Evolutionary conservation across 352 stramenopile genomes (phyloP), one percentile per base, ranked within the genome.

Genomic region (Phytophthora ramorum): DNA sequence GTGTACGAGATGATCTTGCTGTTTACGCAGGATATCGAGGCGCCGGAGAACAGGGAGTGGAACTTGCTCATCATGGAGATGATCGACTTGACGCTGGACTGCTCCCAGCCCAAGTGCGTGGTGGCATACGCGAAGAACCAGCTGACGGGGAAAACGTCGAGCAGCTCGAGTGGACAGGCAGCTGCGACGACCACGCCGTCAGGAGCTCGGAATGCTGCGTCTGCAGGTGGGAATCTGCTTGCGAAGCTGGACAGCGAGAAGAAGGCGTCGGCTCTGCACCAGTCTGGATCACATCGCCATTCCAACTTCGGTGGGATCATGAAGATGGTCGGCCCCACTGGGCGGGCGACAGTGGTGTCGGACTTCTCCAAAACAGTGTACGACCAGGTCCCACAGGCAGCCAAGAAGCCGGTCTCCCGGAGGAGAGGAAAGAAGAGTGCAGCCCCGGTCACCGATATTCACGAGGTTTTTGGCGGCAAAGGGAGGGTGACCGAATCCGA

Each of bases 61-160:
- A 95, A 96, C 45, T 45, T 97, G 60, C 53, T 97, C 6, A 83
- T 97, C 37, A 93, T 97, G 87, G 89, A 97, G 66, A 95, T 97
- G 75, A 71, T 97, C 20, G 85, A 93, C 56, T 73, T 96, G 40
- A 93, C 88, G 17, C 71, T 96, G 0, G 73, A 81, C 44, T 90
- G 83, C 32, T 90, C 85, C 0, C 79, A 82, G 4, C 89, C 89
- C 0, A 91, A 95, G 54, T 55, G 73, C 6, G 63, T 96, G 6
- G 86, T 80, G 7, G 74, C 81, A 4, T 93, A 82, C 35, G 56
- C 74, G 1, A 92, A 91, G 62, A 75, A 73, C 40, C 37, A 68
- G 16, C 44, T 73, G 37, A 55, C 30, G 17, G 44, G 49, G 0
- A 50, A 65, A 16, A 59, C 38, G 12, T 7, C 6, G 7, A 58